Conservation (phyloP, 495 filamentous ascomycete species). For the Annulohypoxylon stygium region DNA sequence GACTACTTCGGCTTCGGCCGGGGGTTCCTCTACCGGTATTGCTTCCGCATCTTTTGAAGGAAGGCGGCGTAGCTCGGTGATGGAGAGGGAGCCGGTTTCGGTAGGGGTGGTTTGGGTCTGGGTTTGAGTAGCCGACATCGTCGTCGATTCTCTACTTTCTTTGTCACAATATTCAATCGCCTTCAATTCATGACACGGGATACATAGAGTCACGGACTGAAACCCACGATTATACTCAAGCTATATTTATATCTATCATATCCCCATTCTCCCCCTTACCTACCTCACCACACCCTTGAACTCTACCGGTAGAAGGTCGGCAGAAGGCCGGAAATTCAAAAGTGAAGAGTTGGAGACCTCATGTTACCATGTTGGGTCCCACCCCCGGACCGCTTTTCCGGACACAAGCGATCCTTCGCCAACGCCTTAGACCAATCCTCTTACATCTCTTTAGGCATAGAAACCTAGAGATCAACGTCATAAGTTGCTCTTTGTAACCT, state of each 20-base stretch:
- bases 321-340: conserved; percentile 22
- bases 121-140: conserved; percentile 45
- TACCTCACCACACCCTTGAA: not conserved
- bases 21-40: conserved; percentile 15
- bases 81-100: conserved; percentile 34
- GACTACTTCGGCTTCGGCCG: conserved; percentile 20
- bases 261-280: not conserved
- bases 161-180: too few relatives aligned
- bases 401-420: conserved; percentile 1
- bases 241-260: conserved; percentile 16
- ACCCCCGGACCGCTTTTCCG: conserved; percentile 22
- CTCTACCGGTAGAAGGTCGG: conserved; percentile 28
- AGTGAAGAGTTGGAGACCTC: conserved; percentile 17
- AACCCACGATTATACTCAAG: not conserved
- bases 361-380: not conserved
- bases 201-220: too few relatives aligned
- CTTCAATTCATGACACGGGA: too few relatives aligned
- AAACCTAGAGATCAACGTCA: not conserved
- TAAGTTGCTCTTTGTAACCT: not conserved
- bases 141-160: not conserved
- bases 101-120: conserved; percentile 35
- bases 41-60: conserved; percentile 36
- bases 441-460: not conserved
- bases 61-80: conserved; percentile 41
- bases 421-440: not conserved